Evolutionary conservation across 805 yeast species (phyloP).

Genomic region (Saturnispora hagleri): DNA sequence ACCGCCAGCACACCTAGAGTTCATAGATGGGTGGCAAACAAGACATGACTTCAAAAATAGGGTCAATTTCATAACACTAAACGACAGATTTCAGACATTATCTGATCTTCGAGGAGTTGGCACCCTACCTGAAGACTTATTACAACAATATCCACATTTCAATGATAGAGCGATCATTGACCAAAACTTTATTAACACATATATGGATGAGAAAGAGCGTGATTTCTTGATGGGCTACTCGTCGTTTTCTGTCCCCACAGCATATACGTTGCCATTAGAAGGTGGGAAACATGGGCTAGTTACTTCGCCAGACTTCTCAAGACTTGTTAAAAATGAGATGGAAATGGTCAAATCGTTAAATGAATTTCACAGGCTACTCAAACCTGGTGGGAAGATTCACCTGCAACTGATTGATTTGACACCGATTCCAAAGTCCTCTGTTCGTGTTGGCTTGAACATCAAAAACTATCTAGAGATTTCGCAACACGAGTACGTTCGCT

Average conservation of each 20-base stretch:
- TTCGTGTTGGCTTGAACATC: slow-evolving; percentile 1
- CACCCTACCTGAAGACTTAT: slow-evolving; percentile 13
- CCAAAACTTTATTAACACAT: slow-evolving; percentile 16
- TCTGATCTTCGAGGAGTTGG: slow-evolving; percentile 21
- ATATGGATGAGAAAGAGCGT: slow-evolving; percentile 18
- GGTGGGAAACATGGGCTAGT: slow-evolving; percentile 23
- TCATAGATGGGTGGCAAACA: slow-evolving; percentile 28
- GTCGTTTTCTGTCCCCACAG: slow-evolving; percentile 23
- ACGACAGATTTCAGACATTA: slow-evolving; percentile 17
- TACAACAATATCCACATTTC: slow-evolving; percentile 19
- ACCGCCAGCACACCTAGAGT: slow-evolving; percentile 23
- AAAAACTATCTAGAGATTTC: slow-evolving; percentile 1
- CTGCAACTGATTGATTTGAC: slow-evolving; percentile 23
- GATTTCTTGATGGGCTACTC: slow-evolving; percentile 24
- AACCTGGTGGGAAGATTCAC: slow-evolving; percentile 25
- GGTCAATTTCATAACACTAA: slow-evolving; percentile 22
- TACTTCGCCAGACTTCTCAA: slow-evolving; percentile 21
- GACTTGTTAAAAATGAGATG: slow-evolving; percentile 13
- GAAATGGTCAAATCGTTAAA: slow-evolving; percentile 16
- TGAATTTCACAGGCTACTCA: slow-evolving; percentile 26
- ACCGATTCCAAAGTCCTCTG: slow-evolving; percentile 1
- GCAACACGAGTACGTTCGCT: slow-evolving; percentile 3
- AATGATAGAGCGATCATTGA: slow-evolving; percentile 12
- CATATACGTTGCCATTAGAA: slow-evolving; percentile 21
- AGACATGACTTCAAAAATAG: slow-evolving; percentile 24